Evolutionary conservation across 2,329 filamentous ascomycete genomes (phyloP).

Genomic region (Hymenoscyphus linearis): DNA sequence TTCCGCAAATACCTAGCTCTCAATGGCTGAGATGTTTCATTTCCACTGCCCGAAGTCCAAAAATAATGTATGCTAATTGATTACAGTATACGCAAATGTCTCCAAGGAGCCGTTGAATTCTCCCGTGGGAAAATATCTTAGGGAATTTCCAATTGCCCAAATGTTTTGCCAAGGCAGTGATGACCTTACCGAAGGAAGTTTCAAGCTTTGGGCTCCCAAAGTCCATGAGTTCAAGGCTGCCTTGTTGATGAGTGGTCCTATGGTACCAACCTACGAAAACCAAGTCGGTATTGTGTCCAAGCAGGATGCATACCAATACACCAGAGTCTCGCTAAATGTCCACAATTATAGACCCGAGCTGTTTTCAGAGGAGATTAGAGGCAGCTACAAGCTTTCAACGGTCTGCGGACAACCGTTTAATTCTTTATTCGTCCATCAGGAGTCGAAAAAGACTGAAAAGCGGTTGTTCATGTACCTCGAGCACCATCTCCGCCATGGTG

Average conservation of each 20-base stretch:
- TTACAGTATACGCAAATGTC: conserved; percentile 37
- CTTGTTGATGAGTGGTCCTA: conserved; percentile 33
- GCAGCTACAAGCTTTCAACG: conserved; percentile 45
- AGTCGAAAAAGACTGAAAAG: not conserved
- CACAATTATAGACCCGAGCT: conserved; percentile 26
- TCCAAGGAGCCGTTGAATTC: conserved; percentile 32
- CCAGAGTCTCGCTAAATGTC: conserved; percentile 37
- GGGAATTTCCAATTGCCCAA: conserved; percentile 42
- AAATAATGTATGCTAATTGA: too few relatives aligned
- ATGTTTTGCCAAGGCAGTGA: conserved; percentile 35
- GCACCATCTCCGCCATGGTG: conserved; percentile 41
- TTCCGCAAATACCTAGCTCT: too few relatives aligned
- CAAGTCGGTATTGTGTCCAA: conserved; percentile 15
- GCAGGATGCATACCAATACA: conserved; percentile 33
- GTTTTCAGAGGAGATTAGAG: conserved; percentile 39
- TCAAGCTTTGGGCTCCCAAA: conserved; percentile 40
- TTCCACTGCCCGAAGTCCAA: too few relatives aligned
- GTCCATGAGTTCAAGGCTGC: conserved; percentile 32
- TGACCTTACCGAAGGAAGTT: conserved; percentile 35
- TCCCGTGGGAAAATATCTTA: conserved; percentile 33
- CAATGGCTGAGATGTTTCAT: too few relatives aligned
- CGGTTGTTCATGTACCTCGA: conserved; percentile 54
- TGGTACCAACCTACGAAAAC: conserved; percentile 19
- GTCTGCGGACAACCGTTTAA: conserved; percentile 51
- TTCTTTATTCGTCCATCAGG: not conserved